A percentile compares a stretch with the other conserved stretches of the same genome.
Conservation (phyloP, 2,329 filamentous ascomycete species). For the Pestalotiopsis fici region DNA sequence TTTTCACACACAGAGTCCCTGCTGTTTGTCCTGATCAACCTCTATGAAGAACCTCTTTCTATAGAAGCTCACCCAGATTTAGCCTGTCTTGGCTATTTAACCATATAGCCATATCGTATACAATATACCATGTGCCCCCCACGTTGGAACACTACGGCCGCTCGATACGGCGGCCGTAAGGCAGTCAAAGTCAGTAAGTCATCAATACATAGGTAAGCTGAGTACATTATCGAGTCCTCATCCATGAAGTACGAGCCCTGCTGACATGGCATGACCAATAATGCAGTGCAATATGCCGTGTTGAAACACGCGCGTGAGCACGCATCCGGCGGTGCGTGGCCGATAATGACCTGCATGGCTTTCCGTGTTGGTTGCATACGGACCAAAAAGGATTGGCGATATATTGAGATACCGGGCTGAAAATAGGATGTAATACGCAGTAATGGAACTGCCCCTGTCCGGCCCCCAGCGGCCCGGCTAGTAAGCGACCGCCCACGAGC, state of each 20-base stretch:
- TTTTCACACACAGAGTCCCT: not conserved
- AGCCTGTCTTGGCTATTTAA: not conserved
- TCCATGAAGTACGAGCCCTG: not conserved
- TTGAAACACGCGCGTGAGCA: not conserved
- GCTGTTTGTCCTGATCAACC: not conserved
- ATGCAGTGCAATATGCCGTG: not conserved
- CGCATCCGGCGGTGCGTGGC: not conserved
- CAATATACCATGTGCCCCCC: not conserved
- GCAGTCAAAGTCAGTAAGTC: not conserved
- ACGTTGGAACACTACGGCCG: not conserved
- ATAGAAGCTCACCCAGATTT: not conserved
- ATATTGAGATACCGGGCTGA: not conserved
- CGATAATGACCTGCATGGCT: not conserved
- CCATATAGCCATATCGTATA: not conserved
- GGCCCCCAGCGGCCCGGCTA: not conserved
- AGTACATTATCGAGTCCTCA: not conserved
- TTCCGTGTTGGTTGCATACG: not conserved
- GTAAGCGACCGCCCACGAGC: not conserved
- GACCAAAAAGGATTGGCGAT: not conserved
- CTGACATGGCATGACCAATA: not conserved
- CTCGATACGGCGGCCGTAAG: not conserved
- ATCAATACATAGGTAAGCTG: not conserved
- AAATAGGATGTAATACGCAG: not conserved
- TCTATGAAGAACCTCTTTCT: not conserved
- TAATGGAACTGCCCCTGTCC: not conserved